phyloP scores from a whole-genome alignment of 2,329 filamentous ascomycete species.

The Teratosphaeria pseudoeucalypti region DNA sequence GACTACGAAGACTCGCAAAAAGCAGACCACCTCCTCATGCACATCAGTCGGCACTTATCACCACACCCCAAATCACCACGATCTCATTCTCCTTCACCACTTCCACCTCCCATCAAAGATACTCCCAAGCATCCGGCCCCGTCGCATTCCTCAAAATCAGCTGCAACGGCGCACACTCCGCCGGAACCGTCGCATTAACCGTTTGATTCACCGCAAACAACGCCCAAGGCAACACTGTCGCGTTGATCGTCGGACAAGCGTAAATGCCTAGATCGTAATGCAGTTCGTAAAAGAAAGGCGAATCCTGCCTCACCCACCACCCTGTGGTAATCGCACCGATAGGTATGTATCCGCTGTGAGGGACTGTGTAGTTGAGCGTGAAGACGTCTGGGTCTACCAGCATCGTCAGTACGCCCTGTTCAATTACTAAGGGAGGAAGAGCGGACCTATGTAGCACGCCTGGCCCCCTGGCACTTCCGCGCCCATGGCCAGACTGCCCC shows the following conservation, averaged over 20 bases:
- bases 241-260: not conserved
- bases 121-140: conserved; percentile 16
- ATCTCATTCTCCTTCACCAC: not conserved
- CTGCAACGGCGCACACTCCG: conserved; percentile 13
- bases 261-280: not conserved
- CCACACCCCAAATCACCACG: not conserved
- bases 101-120: conserved; percentile 9
- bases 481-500: conserved; percentile 10
- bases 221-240: not conserved
- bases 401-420: not conserved
- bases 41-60: not conserved
- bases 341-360: not conserved
- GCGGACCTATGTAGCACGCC: conserved; percentile 2
- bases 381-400: conserved; percentile 10
- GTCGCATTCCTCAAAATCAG: conserved; percentile 11
- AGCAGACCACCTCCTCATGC: not conserved
- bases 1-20: not conserved
- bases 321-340: not conserved
- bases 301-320: conserved; percentile 3
- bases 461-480: conserved; percentile 20
- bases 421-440: not conserved
- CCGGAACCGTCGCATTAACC: conserved; percentile 9
- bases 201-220: conserved; percentile 11
- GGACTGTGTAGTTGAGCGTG: conserved; percentile 11
- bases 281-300: conserved; percentile 10